Evolutionary conservation across 139 green algal genomes (phyloP).

Genomic region (Eudorina sp.): DNA sequence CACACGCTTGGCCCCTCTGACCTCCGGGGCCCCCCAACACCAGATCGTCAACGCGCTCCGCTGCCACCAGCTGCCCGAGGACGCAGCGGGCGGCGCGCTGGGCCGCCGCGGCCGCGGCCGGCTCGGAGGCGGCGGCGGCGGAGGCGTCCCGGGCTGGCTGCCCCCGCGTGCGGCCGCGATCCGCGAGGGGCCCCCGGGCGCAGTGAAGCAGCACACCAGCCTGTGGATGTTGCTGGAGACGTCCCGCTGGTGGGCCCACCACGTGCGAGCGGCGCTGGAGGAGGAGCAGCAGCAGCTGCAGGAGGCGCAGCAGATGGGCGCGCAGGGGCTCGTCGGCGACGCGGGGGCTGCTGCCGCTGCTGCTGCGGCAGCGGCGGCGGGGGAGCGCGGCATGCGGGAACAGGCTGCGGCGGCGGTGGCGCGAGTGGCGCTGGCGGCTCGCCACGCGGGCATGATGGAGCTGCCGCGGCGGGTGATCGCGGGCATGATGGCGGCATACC

Average conservation of each 20-base stretch:
- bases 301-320: not conserved
- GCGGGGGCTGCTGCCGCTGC: not conserved
- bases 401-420: not conserved
- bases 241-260: constrained; percentile 7
- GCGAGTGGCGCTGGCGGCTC: constrained; percentile 15
- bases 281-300: not conserved
- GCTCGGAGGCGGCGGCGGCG: not conserved
- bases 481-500: constrained; percentile 8
- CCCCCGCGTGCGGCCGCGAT: not conserved
- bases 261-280: not conserved
- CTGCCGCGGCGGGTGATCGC: not conserved
- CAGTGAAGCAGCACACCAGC: constrained; percentile 13
- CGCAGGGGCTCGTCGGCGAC: not conserved
- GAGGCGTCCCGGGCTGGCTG: not conserved
- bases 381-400: not conserved
- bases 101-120: not conserved
- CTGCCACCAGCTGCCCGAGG: not conserved
- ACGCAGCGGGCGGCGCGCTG: not conserved
- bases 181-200: not conserved
- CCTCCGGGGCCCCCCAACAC: no score
- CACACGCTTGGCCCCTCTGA: no score
- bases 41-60: constrained; percentile 34
- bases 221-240: constrained; percentile 44
- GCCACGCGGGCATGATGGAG: not conserved
- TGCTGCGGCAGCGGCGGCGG: not conserved